Conservation (phyloP, 2,329 filamentous ascomycete species). For the Phaeosphaeriaceae sp. region DNA sequence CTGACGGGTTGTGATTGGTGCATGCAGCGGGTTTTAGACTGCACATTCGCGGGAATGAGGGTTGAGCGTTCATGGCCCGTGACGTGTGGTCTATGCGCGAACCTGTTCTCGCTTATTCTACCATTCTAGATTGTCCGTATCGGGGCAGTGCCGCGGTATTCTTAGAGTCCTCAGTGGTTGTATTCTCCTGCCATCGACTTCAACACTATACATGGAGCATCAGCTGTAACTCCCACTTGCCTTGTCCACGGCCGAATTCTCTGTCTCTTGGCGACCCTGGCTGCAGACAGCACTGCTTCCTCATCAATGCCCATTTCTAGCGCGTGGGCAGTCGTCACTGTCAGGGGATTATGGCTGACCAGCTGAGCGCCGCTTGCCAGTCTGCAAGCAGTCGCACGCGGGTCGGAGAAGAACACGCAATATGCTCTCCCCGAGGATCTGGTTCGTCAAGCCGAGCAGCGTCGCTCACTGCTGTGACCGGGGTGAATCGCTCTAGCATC, state of each 20-base stretch:
- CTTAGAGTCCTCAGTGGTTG: slow-evolving; percentile 7
- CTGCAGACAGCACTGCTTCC: slow-evolving; percentile 3
- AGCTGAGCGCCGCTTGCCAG: slow-evolving; percentile 28
- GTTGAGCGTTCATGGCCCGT: slow-evolving; percentile 4
- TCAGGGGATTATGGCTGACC: slow-evolving; percentile 28
- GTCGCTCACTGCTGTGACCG: slow-evolving; percentile 1
- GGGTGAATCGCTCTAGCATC: not conserved
- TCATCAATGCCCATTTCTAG: slow-evolving; percentile 20
- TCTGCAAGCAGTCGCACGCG: slow-evolving; percentile 9
- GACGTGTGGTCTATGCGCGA: not conserved
- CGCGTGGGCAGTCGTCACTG: slow-evolving; percentile 8
- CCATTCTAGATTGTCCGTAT: slow-evolving; percentile 7
- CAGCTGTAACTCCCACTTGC: not conserved
- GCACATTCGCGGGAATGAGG: not conserved
- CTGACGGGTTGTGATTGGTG: slow-evolving; percentile 1
- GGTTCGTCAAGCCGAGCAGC: not conserved
- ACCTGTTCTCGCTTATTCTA: slow-evolving; percentile 7
- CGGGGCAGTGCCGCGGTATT: slow-evolving; percentile 14
- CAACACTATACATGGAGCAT: not conserved
- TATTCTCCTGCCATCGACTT: not conserved
- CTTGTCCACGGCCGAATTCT: not conserved
- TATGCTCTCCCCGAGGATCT: not conserved
- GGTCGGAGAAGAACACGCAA: slow-evolving; percentile 4
- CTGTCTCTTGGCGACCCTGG: not conserved
- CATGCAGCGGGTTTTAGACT: not conserved